Evolutionary conservation across 2,329 filamentous ascomycete genomes (phyloP).

Genomic region (Colletotrichum cordylinicola): DNA sequence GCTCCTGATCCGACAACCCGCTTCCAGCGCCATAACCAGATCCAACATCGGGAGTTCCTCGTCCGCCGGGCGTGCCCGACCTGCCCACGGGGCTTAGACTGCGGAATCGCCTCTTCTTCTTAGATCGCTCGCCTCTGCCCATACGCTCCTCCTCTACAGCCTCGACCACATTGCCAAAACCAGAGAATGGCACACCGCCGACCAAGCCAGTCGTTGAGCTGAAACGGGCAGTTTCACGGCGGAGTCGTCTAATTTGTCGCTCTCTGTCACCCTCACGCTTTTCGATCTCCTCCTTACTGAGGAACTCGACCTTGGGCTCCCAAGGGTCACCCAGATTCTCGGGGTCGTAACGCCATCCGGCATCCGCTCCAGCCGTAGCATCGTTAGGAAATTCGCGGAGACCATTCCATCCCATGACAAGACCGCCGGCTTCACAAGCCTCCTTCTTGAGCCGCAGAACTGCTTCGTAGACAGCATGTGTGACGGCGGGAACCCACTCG

Average conservation of each 20-base stretch:
- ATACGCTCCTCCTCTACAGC: constrained; percentile 77
- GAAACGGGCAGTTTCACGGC: constrained; percentile 91
- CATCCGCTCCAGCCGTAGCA: constrained; percentile 79
- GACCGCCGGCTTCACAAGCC: constrained; percentile 87
- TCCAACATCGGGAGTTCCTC: constrained; percentile 82
- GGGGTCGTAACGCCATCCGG: constrained; percentile 94
- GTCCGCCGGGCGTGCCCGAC: constrained; percentile 68
- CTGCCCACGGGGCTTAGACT: constrained; percentile 83
- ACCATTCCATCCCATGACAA: constrained; percentile 76
- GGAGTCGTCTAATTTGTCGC: constrained; percentile 82
- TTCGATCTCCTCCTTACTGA: constrained; percentile 97
- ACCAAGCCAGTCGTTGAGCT: constrained; percentile 84
- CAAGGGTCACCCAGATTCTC: constrained; percentile 86
- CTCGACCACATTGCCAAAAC: constrained; percentile 53
- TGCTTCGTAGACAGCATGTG: constrained; percentile 96
- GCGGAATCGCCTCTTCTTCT: constrained; percentile 93
- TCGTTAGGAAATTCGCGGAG: constrained; percentile 82
- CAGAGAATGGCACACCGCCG: constrained; percentile 70
- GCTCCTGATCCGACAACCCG: constrained; percentile 76
- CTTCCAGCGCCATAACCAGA: constrained; percentile 72
- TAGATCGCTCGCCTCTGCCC: constrained; percentile 89
- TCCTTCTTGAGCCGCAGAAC: constrained; percentile 94
- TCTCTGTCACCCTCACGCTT: constrained; percentile 95
- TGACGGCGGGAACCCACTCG: constrained; percentile 94
- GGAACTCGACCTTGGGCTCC: constrained; percentile 80